Evolutionary conservation across 2,329 filamentous ascomycete genomes (phyloP).

Genomic region (Triangularia verruculosa): DNA sequence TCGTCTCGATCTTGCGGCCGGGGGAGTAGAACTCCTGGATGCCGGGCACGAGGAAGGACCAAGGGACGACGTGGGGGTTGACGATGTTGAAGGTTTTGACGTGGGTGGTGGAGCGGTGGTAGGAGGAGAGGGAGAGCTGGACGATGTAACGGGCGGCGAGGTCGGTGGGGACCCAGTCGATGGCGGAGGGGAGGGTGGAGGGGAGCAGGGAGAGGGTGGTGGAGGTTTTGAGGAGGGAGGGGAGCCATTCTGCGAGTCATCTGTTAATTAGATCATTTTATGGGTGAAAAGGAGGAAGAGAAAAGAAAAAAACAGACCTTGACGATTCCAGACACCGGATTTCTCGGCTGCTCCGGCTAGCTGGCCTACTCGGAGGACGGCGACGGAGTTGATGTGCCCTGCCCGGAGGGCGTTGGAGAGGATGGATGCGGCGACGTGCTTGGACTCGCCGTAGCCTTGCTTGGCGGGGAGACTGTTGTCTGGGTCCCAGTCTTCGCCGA

Average conservation of each 20-base stretch:
- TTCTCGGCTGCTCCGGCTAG: slow-evolving; percentile 6
- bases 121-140: neutral
- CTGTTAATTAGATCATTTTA: too few relatives aligned
- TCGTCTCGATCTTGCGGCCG: neutral
- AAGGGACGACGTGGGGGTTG: neutral
- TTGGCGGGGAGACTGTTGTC: slow-evolving; percentile 16
- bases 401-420: neutral
- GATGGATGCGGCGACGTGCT: slow-evolving; percentile 15
- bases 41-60: neutral
- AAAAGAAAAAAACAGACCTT: slow-evolving; percentile 5
- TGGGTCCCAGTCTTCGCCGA: slow-evolving; percentile 11
- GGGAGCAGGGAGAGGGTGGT: neutral
- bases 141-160: neutral
- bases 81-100: neutral
- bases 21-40: neutral
- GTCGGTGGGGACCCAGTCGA: slow-evolving; percentile 5
- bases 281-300: neutral
- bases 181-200: neutral
- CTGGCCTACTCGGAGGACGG: slow-evolving; percentile 11
- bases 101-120: neutral
- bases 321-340: slow-evolving; percentile 13
- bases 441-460: slow-evolving; percentile 17
- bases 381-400: neutral
- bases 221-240: slow-evolving; percentile 2
- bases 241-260: slow-evolving; percentile 8